Conservation (phyloP, 2,329 filamentous ascomycete genomes). For the Fusarium pininemorale region DNA sequence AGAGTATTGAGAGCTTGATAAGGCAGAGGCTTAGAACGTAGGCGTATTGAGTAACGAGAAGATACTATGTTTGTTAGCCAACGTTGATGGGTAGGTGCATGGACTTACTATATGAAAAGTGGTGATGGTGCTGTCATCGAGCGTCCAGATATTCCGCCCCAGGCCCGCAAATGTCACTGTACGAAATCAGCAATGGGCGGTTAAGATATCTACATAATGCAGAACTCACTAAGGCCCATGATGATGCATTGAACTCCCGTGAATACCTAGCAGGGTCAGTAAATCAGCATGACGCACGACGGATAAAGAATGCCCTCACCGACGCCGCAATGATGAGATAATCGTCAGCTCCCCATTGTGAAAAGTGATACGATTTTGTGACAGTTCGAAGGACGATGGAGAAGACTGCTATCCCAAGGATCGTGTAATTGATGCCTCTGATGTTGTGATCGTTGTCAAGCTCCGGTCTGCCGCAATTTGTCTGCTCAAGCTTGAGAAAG, state of each 20-base stretch:
- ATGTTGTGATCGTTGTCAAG: neutral
- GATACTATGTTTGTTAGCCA: neutral
- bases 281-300: fast-evolving
- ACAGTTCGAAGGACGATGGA: neutral
- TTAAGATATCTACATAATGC: fast-evolving
- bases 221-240: neutral
- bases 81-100: fast-evolving
- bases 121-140: neutral
- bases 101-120: neutral
- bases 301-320: neutral
- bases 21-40: neutral
- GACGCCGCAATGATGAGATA: neutral
- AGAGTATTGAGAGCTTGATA: constrained; percentile 4
- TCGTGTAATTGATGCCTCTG: neutral
- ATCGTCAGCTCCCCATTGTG: constrained; percentile 4
- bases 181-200: fast-evolving
- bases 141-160: neutral
- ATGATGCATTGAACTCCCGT: neutral
- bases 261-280: neutral
- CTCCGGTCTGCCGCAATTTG: neutral
- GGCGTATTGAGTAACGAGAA: neutral
- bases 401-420: neutral
- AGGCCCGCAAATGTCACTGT: neutral
- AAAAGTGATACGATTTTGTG: neutral
- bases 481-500: neutral